A percentile compares a stretch with the other conserved stretches of the same genome.
Evolutionary conservation across 345 rosid species (phyloP).

Genomic region (Abelmoschus esculentus): DNA sequence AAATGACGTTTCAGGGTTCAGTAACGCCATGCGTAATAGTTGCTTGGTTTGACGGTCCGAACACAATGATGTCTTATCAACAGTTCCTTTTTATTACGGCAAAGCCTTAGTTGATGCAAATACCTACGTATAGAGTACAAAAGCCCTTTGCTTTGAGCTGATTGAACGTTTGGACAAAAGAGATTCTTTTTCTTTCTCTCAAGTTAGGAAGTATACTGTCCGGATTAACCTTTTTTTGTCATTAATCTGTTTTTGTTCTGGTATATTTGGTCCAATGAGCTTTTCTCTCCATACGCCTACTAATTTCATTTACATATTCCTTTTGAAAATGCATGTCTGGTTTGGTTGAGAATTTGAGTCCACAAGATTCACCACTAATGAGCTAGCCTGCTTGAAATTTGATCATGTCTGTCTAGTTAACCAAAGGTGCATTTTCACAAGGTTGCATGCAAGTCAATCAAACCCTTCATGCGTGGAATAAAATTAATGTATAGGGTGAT

Average conservation of each 20-base stretch:
- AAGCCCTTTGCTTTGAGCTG: not conserved
- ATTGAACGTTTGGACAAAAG: constrained; percentile 5
- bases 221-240: not conserved
- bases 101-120: constrained; percentile 17
- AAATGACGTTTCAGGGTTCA: constrained; percentile 53
- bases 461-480: not conserved
- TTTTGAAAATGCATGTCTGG: constrained; percentile 2
- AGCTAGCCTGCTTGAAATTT: not conserved
- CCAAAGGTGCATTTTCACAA: not conserved
- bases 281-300: not conserved
- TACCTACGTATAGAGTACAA: constrained; percentile 21
- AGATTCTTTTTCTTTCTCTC: not conserved
- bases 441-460: constrained; percentile 1
- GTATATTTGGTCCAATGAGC: not conserved
- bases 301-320: not conserved
- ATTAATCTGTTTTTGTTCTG: not conserved
- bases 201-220: not conserved
- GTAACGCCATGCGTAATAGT: constrained; percentile 36
- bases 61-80: constrained; percentile 8
- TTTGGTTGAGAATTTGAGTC: not conserved
- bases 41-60: constrained; percentile 16
- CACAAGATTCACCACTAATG: not conserved
- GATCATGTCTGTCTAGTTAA: not conserved
- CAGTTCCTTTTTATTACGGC: constrained; percentile 13
- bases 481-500: not conserved